Base-by-base conservation (phyloP, 2,329 filamentous ascomycete species). In the Fusarium sp. region DNA sequence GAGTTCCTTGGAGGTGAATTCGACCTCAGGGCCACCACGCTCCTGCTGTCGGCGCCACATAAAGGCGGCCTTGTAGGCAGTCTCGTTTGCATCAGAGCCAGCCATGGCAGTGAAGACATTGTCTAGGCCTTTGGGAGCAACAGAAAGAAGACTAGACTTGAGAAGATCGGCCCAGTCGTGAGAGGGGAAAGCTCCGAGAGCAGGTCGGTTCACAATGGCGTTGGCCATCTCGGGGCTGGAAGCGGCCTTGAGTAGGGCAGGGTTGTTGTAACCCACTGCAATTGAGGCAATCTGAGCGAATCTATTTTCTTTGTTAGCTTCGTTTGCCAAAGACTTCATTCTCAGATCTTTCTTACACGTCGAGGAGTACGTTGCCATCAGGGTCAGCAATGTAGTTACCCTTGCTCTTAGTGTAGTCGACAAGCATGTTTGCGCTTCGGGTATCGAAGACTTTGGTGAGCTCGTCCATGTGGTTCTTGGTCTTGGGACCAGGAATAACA, bases 251-350 rank as follows among this genome's bases (percentile, higher is more conserved):
- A 87, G 83, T 65, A 97, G 86, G 68, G 85, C 81, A 9, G 92
- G 90, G 82, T 97, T 97, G 85, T 95, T 97, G 87, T 97, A 97
- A 63, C 94, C 94, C 43, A 97, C 85, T 5, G 94, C 92, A 73
- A 97, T 97, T 40, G 93, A 97, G 66, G 94, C 94, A 76, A 97
- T 97, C 81, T 97, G 94, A 50, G 94, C 92, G 76, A 95, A 95
- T 60, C 90, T 91, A 69, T 58, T 11, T 42, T n/a, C 11, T 15
- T 25, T 23, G 52, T 72, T 37, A 75, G 56, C 29, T 1, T 20
- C 9, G 2, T 20, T 15, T 6, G 5, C 33, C 15, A 18, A 11
- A 20, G n/a, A 23, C 11, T 11, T 43, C 14, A 11, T 17, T 23
- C 14, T 43, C 36, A 18, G 36, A 29, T 23, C 18, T 11, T 20